A percentile compares a stretch with the other conserved stretches of the same genome.
Evolutionary conservation across 2,329 filamentous ascomycete species (phyloP).

Genomic region (Cercospora sp.): DNA sequence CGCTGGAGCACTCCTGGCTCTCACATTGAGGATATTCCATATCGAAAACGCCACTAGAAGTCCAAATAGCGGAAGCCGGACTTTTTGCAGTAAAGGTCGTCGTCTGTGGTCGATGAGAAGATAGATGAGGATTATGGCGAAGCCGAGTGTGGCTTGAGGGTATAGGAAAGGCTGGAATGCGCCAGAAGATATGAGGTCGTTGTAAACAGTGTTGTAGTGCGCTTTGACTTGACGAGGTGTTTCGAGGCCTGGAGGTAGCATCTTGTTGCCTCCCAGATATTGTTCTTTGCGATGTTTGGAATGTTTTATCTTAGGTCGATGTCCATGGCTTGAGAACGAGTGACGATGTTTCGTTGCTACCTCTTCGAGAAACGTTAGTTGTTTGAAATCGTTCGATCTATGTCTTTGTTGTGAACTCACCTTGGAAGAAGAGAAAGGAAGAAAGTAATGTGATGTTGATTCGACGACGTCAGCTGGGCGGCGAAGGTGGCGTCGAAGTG

Average conservation of each 20-base stretch:
- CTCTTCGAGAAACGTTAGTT: neutral
- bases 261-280: slow-evolving; percentile 6
- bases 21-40: slow-evolving; percentile 48
- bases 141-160: slow-evolving; percentile 46
- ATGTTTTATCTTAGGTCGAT: neutral
- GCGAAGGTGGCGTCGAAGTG: neutral
- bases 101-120: slow-evolving; percentile 53
- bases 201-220: slow-evolving; percentile 46
- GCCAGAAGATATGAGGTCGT: slow-evolving; percentile 43
- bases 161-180: slow-evolving; percentile 48
- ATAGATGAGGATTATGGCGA: slow-evolving; percentile 49
- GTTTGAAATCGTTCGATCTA: neutral
- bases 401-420: slow-evolving; percentile 3
- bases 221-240: slow-evolving; percentile 33
- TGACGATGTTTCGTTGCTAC: too few species aligned
- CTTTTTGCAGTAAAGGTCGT: slow-evolving; percentile 42
- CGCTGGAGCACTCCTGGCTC: slow-evolving; percentile 53
- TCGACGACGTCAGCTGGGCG: slow-evolving; percentile 7
- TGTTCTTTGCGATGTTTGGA: neutral
- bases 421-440: neutral
- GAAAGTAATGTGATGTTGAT: neutral
- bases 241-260: slow-evolving; percentile 34
- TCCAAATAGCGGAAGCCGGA: slow-evolving; percentile 50
- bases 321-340: neutral
- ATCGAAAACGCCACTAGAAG: slow-evolving; percentile 47